Evolutionary conservation across 2,329 filamentous ascomycete genomes (phyloP).

Genomic region (Conoideocrella luteorostrata): DNA sequence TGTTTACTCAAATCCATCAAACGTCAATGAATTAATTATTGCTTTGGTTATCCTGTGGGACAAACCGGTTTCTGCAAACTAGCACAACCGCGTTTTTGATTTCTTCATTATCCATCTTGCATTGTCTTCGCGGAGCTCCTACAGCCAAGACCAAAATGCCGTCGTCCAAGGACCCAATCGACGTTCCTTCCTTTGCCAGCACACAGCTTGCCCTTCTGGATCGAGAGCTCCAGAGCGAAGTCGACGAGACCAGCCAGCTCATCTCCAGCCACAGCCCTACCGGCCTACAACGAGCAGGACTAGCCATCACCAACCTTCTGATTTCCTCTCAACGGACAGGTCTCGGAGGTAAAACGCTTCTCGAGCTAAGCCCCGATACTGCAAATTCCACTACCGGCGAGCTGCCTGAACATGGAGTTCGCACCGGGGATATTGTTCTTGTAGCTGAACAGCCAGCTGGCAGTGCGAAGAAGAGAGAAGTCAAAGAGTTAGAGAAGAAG

Average conservation of each 20-base stretch:
- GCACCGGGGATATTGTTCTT: conserved; percentile 71
- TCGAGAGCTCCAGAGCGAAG: conserved; percentile 65
- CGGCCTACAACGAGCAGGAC: conserved; percentile 67
- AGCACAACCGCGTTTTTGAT: too few relatives aligned
- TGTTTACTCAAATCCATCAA: too few relatives aligned
- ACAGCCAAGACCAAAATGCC: neutral
- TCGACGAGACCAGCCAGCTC: conserved; percentile 61
- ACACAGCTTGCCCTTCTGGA: conserved; percentile 66
- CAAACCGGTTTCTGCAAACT: too few relatives aligned
- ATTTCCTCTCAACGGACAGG: conserved; percentile 76
- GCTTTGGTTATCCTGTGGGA: too few relatives aligned
- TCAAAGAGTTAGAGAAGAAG: conserved; percentile 61
- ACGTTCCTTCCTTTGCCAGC: conserved; percentile 62
- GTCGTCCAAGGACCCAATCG: conserved; percentile 36
- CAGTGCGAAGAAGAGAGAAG: conserved; percentile 65
- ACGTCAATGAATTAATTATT: too few relatives aligned
- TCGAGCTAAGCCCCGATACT: conserved; percentile 72
- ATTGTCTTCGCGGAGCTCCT: too few relatives aligned
- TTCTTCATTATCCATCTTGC: too few relatives aligned
- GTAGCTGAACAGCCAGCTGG: conserved; percentile 70
- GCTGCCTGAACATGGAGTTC: conserved; percentile 68
- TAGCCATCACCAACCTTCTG: conserved; percentile 70
- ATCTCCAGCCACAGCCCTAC: conserved; percentile 62
- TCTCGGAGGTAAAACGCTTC: conserved; percentile 80
- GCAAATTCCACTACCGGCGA: conserved; percentile 51